Evolutionary conservation across 345 rosid species (phyloP).

Genomic region (Stellera chamaejasme): DNA sequence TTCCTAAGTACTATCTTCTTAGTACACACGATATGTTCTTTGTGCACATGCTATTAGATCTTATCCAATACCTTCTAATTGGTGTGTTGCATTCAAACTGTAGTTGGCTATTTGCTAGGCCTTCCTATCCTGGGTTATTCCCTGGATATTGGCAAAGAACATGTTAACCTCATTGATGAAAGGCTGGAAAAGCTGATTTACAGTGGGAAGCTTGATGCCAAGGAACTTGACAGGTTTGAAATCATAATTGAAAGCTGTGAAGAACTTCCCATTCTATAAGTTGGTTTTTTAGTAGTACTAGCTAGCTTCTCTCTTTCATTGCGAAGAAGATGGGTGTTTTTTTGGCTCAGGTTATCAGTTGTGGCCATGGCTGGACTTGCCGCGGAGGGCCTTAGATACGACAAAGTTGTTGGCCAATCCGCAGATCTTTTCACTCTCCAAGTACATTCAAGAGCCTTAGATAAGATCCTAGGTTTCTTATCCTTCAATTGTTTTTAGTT

Average conservation of each 20-base stretch:
- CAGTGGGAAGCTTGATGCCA: conserved; percentile 82
- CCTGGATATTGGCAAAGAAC: conserved; percentile 86
- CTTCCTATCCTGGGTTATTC: conserved; percentile 87
- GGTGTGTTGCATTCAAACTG: conserved; percentile 2
- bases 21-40: not conserved
- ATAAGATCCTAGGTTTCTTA: not conserved
- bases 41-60: not conserved
- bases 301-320: no score
- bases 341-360: conserved; percentile 56
- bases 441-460: conserved; percentile 26
- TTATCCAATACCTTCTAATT: conserved; percentile 8
- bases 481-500: not conserved
- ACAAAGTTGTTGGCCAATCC: conserved; percentile 93
- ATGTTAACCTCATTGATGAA: conserved; percentile 81
- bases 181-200: conserved; percentile 73
- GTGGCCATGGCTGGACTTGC: conserved; percentile 97
- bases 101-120: conserved; percentile 83
- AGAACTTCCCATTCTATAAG: no score
- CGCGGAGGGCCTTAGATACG: conserved; percentile 82
- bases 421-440: conserved; percentile 98
- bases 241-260: not conserved
- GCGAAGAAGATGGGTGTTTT: no score
- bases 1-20: conserved; percentile 49
- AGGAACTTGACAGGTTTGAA: conserved; percentile 72
- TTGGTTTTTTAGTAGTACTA: no score